Evolutionary conservation across 1,284 basidiomycete species (phyloP), one percentile per base, ranked within the genome.

Genomic region (Macrocystidia cucumis): DNA sequence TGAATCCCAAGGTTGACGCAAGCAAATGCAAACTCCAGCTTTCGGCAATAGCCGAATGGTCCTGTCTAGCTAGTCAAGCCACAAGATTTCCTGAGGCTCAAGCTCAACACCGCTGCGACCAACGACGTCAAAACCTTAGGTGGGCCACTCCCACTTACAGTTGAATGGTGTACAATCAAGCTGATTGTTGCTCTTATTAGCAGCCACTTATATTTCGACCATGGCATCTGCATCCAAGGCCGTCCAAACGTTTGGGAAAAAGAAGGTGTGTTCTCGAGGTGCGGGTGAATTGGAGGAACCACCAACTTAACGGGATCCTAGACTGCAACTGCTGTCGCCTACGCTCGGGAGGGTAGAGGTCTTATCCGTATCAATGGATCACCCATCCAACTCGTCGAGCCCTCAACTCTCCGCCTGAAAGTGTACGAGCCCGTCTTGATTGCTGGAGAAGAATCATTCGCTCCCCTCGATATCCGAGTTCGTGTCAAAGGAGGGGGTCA

Each of bases 401-500:
- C 91, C 41, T 89, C 93, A 62, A 86, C 93, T 62, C 78, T 99
- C 52, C 90, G 95, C 54, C 83, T 93, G 72, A 99, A 99, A 78
- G 82, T 98, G 53, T 98, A 97, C 70, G 95, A 98, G 69, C 84
- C 91, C 45, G 70, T 96, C 57, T 83, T 96, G 47, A 84, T 92
- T 42, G 80, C 81, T 40, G 88, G 89, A 48, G 82, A 90, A 57
- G 91, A 93, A 40, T 73, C 82, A 39, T 90, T 95, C 57, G 64
- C 73, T 43, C 69, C 72, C 48, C 72, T 98, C 55, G 95, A 99
- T 71, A 93, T 99, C 67, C 91, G 95, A 52, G 89, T 98, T 43
- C 90, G 93, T 40, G 96, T 97, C 50, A 95, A 93, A 68, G 96
- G 96, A 69, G 96, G 96, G 80, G 96, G 96, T 67, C 95, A 98